Base-by-base conservation (phyloP, 768 basidiomycete species). In the Russula emetica region DNA sequence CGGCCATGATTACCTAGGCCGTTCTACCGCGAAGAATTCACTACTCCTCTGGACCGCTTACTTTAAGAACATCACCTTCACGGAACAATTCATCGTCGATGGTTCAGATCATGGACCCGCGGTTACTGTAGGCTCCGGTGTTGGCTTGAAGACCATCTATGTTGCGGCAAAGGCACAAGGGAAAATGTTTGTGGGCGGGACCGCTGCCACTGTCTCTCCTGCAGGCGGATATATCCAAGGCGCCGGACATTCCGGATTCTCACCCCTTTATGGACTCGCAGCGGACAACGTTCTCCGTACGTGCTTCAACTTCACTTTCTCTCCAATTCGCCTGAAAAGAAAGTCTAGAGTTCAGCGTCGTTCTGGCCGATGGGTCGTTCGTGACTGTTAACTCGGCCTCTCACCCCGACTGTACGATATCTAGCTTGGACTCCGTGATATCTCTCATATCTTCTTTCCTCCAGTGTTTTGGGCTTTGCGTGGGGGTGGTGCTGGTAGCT, bases 1-100 rank as follows among this genome's bases (percentile, higher is more conserved):
- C 9, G 76, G 78, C 0, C 79, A 80, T 58, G 80, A 80, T 60
- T 77, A 72, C 64, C 74, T 81, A 10, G 79, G 80, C 2, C 72
- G 80, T 11, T 80, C 80, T 26, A 76, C 79, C 2, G 78, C 75
- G 22, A 74, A 73, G 0, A 72, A 74, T 16, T 74, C 74, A 3
- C 73, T 82, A 38, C 68, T 80, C 58, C 68, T 80, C 50, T 80
- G 76, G 74, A 79, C 77, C 0, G 76, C 76, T 30, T 67, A 76
- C 55, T 60, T 79, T 49, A 71, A 76, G 62, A 68, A 77, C 54
- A 73, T 75, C 8, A 64, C 71, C 7, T 79, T 76, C 59, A 63
- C 63, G 16, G 64, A 71, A 20, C 26, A 65, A 9, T 73, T 70
- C 53, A 7, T n/a, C 1, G 55, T 71, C 16, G 67, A 56, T 3